Evolutionary conservation across 306 rosid genomes (phyloP), one percentile per base, ranked within the genome.

Genomic region (Vachellia pachyceras): DNA sequence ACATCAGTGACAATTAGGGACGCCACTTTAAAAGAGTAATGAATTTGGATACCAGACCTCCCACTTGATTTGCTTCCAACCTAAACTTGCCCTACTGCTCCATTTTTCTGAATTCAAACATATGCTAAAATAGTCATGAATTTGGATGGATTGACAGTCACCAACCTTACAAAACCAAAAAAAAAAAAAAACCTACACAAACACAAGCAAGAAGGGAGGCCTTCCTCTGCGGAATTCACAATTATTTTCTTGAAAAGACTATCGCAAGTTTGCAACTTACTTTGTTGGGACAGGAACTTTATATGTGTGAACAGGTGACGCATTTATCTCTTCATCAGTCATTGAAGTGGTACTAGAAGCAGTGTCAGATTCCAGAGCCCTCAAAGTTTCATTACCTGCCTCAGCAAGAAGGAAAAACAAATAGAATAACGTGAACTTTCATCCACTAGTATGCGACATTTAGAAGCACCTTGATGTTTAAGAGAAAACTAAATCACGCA

Each of bases 271-370:
- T 64, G 67, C 40, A 82, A 81, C 90, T 88, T 79, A 90, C 92
- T 70, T 88, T 58, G 76, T 54, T 54, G 80, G 77, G 61, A 75
- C 86, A 10, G 82, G 64, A 75, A 79, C 82, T 67, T 82, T 88
- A 58, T 90, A 80, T 58, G 77, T 81, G 89, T 90, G 94, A 75
- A 88, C 80, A 61, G 92, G 92, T 73, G 88, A 83, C 36, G 86
- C 83, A 87, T 85, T 90, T 83, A 87, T 90, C 82, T 88, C 90
- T 82, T 85, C 94, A 73, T 88, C 92, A 5, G 86, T 80, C 92
- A 87, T 86, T 63, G 89, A 85, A 60, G 55, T 83, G 70, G 84
- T 82, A 72, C 72, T 75, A 69, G 91, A 77, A 55, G 85, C 77
- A 83, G 80, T 81, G 57, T 64, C 84, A 76, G 72, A 80, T 22